phyloP scores from a whole-genome alignment of 2,329 filamentous ascomycete genomes.

The Ophiostoma ulmi region DNA sequence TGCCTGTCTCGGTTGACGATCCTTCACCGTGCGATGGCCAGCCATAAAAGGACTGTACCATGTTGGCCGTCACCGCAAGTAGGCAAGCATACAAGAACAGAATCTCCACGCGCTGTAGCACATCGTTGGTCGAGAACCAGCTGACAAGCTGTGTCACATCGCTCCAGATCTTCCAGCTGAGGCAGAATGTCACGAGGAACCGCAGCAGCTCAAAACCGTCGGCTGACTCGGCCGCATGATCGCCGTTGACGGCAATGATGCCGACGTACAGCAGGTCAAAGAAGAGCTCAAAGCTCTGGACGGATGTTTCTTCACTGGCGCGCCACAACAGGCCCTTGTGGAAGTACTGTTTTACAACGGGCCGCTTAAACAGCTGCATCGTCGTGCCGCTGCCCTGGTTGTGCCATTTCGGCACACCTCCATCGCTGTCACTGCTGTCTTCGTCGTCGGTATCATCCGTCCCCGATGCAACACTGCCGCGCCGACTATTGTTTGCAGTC shows the following conservation, averaged over 20 bases:
- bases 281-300: conserved; percentile 60
- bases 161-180: conserved; percentile 60
- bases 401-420: conserved; percentile 25
- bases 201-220: conserved; percentile 52
- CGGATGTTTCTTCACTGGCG: conserved; percentile 53
- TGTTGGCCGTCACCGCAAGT: conserved; percentile 58
- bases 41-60: conserved; percentile 50
- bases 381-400: conserved; percentile 38
- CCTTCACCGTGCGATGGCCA: conserved; percentile 21
- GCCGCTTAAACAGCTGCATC: conserved; percentile 54
- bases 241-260: conserved; percentile 60
- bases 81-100: conserved; percentile 58
- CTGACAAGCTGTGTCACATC: conserved; percentile 53
- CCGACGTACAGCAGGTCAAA: conserved; percentile 60
- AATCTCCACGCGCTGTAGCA: conserved; percentile 53
- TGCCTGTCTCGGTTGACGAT: background rate
- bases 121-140: conserved; percentile 60
- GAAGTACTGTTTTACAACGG: conserved; percentile 60
- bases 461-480: conserved; percentile 14
- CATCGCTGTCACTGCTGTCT: conserved; percentile 11
- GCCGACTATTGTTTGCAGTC: conserved; percentile 18
- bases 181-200: conserved; percentile 57
- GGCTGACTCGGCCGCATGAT: conserved; percentile 53
- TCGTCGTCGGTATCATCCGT: conserved; percentile 26
- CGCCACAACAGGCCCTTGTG: conserved; percentile 61